These are phyloP conservation scores for Solanum corneliomulleri DNA, from an alignment of 257 asterid genomes.

Conservation along the genomic window DNA sequence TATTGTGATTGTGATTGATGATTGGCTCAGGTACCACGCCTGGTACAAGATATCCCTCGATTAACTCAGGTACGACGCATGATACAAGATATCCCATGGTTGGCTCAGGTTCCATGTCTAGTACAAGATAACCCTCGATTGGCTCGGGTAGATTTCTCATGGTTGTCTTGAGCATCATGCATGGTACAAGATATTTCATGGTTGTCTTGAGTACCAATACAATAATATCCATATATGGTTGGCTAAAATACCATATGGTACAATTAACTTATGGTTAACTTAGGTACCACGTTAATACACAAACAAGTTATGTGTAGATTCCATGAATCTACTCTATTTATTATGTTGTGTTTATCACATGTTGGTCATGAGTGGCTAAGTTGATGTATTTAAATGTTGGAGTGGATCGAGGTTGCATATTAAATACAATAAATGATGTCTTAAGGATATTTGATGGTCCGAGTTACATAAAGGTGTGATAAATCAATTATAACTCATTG, in stretches of 20 bases:
- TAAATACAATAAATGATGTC: not conserved
- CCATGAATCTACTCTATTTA: not conserved
- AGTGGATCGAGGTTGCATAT: not conserved
- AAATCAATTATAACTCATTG: too few relatives aligned
- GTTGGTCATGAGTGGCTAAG: not conserved
- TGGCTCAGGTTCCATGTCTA: not conserved
- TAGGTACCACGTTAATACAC: not conserved
- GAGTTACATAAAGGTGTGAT: not conserved
- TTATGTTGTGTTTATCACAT: too few relatives aligned
- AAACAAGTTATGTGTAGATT: not conserved
- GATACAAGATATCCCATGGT: not conserved
- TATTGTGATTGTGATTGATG: not conserved
- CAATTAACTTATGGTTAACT: too few relatives aligned
- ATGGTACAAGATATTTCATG: not conserved
- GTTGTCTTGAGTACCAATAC: not conserved
- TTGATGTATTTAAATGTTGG: not conserved
- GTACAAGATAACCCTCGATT: not conserved
- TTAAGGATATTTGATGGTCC: not conserved
- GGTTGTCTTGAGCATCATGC: too few relatives aligned
- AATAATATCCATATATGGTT: not conserved
- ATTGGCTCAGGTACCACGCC: too few relatives aligned
- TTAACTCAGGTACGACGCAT: not conserved
- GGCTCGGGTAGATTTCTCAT: not conserved
- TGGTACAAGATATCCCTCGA: too few relatives aligned
- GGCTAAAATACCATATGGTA: not conserved